These are phyloP conservation scores for Pleurotus citrinopileatus DNA, from an alignment of 768 basidiomycete species.

Conservation along the genomic window DNA sequence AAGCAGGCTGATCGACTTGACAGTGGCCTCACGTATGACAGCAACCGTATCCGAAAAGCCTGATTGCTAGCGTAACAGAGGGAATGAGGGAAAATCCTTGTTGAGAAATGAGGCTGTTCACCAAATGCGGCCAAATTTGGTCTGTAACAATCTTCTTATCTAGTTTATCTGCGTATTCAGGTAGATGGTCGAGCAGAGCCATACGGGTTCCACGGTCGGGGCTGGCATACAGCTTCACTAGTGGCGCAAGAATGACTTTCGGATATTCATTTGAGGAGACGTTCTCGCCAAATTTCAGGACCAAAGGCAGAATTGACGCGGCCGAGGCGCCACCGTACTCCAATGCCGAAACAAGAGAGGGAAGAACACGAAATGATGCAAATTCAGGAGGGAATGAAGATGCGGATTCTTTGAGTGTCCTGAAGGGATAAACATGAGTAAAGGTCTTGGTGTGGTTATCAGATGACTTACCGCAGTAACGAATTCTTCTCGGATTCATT, in stretches of 20 bases:
- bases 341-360: slow-evolving; percentile 75
- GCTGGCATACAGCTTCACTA: slow-evolving; percentile 82
- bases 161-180: slow-evolving; percentile 82
- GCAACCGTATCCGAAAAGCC: slow-evolving; percentile 95
- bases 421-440: slow-evolving; percentile 25
- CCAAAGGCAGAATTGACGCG: slow-evolving; percentile 75
- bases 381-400: slow-evolving; percentile 86
- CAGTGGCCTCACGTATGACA: slow-evolving; percentile 90
- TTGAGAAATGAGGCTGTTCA: slow-evolving; percentile 24
- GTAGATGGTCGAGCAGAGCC: slow-evolving; percentile 85
- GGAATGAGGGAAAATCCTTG: not conserved
- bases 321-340: slow-evolving; percentile 80
- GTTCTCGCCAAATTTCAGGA: slow-evolving; percentile 75
- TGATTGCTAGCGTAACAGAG: slow-evolving; percentile 92
- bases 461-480: slow-evolving; percentile 58
- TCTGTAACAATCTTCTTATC: slow-evolving; percentile 84
- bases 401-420: slow-evolving; percentile 76
- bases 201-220: slow-evolving; percentile 93
- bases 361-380: slow-evolving; percentile 80
- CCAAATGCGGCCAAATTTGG: slow-evolving; percentile 91
- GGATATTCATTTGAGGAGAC: slow-evolving; percentile 70
- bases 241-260: slow-evolving; percentile 65
- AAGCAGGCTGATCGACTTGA: slow-evolving; percentile 81
- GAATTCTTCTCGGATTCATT: slow-evolving; percentile 77
- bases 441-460: not conserved